Percentiles rank a stretch among this genome's conserved stretches.
Evolutionary conservation across 805 yeast species (phyloP).

Genomic region (Candida piceae): DNA sequence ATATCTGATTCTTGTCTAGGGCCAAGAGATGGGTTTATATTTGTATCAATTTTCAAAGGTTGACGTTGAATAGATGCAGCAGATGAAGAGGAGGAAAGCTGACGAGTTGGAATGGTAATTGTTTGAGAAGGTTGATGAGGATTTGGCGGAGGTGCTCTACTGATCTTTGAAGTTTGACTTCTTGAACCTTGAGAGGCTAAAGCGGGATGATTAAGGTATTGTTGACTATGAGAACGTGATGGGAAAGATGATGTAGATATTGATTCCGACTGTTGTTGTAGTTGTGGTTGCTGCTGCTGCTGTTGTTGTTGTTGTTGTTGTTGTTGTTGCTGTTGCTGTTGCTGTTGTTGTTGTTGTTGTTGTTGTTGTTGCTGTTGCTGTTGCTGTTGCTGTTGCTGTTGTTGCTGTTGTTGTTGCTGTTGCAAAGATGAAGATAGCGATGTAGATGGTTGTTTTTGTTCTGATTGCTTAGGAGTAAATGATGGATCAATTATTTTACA

Average conservation of each 20-base stretch:
- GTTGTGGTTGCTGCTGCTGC: background rate
- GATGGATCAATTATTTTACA: slow-evolving; percentile 24
- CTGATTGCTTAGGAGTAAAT: slow-evolving; percentile 1
- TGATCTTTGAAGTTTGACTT: slow-evolving; percentile 14
- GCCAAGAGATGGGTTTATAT: slow-evolving; percentile 2
- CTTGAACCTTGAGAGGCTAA: slow-evolving; percentile 7
- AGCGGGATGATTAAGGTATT: slow-evolving; percentile 10
- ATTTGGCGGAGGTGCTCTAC: slow-evolving; percentile 18
- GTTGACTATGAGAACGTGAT: slow-evolving; percentile 8
- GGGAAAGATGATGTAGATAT: slow-evolving; percentile 1
- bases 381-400: background rate
- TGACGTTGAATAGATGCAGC: slow-evolving; percentile 16
- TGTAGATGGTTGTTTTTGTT: slow-evolving; percentile 1
- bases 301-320: background rate
- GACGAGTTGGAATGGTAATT: slow-evolving; percentile 9
- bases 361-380: background rate
- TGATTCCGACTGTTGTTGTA: background rate
- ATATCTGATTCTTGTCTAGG: slow-evolving; percentile 28
- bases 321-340: background rate
- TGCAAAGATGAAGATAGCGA: slow-evolving; percentile 3
- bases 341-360: background rate
- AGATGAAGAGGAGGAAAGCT: slow-evolving; percentile 9
- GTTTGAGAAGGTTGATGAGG: slow-evolving; percentile 17
- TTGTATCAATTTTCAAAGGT: slow-evolving; percentile 24
- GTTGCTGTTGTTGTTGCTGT: slow-evolving; percentile 6